Conservation (phyloP, 306 rosid species). For the Trifolium subterraneum region DNA sequence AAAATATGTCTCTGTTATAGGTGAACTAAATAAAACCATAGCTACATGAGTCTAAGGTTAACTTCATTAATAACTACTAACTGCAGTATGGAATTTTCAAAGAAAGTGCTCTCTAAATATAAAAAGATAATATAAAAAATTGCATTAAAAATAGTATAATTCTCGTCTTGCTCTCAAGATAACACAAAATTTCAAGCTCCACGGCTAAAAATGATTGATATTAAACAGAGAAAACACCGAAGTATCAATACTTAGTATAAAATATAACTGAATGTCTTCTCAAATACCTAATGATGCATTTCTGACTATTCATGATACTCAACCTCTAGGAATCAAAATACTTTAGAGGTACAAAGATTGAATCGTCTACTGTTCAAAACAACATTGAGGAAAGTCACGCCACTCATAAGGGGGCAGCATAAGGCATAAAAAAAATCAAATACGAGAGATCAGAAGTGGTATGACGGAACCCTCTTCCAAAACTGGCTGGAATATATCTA, state of each 20-base stretch:
- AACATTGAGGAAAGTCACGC: constrained; percentile 23
- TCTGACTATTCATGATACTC: constrained; percentile 11
- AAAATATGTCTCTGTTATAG: not conserved
- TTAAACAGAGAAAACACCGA: constrained; percentile 16
- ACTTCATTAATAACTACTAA: not conserved
- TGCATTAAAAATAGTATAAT: not conserved
- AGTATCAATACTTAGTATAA: not conserved
- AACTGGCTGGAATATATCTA: constrained; percentile 78
- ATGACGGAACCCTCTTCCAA: constrained; percentile 69
- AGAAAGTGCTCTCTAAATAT: not conserved
- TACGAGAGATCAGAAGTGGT: constrained; percentile 87
- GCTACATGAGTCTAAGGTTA: not conserved
- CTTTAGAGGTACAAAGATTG: constrained; percentile 3
- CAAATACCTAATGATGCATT: not conserved
- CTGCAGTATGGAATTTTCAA: not conserved
- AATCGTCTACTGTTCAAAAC: constrained; percentile 9
- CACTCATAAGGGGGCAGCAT: not conserved
- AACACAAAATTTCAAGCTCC: not conserved
- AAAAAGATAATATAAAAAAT: not conserved
- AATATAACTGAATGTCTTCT: constrained; percentile 11
- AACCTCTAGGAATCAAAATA: constrained; percentile 30
- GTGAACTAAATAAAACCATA: not conserved
- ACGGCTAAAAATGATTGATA: not conserved
- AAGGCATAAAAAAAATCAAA: constrained; percentile 50
- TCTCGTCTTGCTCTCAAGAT: not conserved